These are phyloP conservation scores for Stramenopiles sp. DNA, from an alignment of 352 stramenopile species.

Conservation along the genomic window DNA sequence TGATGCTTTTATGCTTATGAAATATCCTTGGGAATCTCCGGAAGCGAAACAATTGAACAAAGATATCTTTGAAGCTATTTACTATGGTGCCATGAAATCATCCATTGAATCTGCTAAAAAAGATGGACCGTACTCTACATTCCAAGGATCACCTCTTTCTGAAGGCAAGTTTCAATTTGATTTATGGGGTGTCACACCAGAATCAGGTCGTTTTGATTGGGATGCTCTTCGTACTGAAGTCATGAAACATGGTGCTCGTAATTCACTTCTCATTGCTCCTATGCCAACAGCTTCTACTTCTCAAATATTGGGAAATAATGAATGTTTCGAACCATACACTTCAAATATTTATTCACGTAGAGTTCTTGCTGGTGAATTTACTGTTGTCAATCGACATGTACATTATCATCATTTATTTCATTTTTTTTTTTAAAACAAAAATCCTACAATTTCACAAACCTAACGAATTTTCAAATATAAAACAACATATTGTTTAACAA, in stretches of 20 bases:
- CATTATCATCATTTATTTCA: too few species aligned
- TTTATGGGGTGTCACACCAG: slow-evolving; percentile 80
- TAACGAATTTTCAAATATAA: too few species aligned
- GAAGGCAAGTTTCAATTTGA: slow-evolving; percentile 92
- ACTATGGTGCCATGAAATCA: slow-evolving; percentile 73
- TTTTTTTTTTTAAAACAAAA: too few species aligned
- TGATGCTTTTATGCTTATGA: slow-evolving; percentile 84
- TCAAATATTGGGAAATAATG: slow-evolving; percentile 96
- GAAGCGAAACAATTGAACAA: slow-evolving; percentile 64
- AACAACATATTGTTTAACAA: too few species aligned
- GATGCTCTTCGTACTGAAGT: slow-evolving; percentile 54
- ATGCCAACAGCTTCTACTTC: slow-evolving; percentile 97
- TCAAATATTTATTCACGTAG: slow-evolving; percentile 97
- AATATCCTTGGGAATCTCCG: slow-evolving; percentile 69
- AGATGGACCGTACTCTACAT: slow-evolving; percentile 80
- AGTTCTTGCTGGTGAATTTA: slow-evolving; percentile 91
- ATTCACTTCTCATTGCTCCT: slow-evolving; percentile 88
- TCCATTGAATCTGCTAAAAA: slow-evolving; percentile 67
- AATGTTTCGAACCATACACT: slow-evolving; percentile 91
- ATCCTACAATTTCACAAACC: too few species aligned
- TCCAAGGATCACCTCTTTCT: slow-evolving; percentile 67
- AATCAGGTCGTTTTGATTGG: slow-evolving; percentile 77
- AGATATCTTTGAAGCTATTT: slow-evolving; percentile 99
- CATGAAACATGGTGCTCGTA: slow-evolving; percentile 67
- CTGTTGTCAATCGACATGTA: slow-evolving; percentile 96